Conservation (phyloP, 345 rosid genomes). For the Euphorbia pulcherrima region DNA sequence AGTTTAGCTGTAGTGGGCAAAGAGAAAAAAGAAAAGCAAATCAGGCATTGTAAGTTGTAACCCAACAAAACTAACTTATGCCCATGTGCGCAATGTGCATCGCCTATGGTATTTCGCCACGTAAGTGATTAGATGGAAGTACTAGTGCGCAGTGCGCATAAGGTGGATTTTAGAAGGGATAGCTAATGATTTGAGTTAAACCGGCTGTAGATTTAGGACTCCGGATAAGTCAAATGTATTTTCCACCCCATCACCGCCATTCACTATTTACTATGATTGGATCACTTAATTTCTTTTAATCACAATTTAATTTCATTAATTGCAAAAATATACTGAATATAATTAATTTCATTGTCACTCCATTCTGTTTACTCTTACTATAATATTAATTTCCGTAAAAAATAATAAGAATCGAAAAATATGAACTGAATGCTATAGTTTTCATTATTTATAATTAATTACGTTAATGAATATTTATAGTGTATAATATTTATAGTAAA, state of each 20-base stretch:
- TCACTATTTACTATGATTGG: neutral
- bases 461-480: too few species aligned
- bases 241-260: neutral
- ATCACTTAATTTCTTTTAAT: too few species aligned
- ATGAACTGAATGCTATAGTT: too few species aligned
- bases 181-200: neutral
- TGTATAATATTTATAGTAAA: too few species aligned
- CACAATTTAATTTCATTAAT: too few species aligned
- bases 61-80: neutral
- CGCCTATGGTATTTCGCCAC: neutral
- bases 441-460: too few species aligned
- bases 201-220: neutral
- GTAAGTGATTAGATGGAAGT: neutral
- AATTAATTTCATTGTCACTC: too few species aligned
- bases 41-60: too few species aligned
- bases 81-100: neutral
- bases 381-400: too few species aligned
- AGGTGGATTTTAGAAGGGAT: neutral
- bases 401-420: too few species aligned
- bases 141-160: neutral
- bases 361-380: too few species aligned
- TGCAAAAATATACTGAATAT: too few species aligned
- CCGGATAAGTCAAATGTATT: neutral
- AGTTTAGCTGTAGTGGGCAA: conserved; percentile 30
- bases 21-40: conserved; percentile 1